These are phyloP conservation scores for Rhodofomes roseus DNA, from an alignment of 1,284 basidiomycete genomes.

Conservation along the genomic window DNA sequence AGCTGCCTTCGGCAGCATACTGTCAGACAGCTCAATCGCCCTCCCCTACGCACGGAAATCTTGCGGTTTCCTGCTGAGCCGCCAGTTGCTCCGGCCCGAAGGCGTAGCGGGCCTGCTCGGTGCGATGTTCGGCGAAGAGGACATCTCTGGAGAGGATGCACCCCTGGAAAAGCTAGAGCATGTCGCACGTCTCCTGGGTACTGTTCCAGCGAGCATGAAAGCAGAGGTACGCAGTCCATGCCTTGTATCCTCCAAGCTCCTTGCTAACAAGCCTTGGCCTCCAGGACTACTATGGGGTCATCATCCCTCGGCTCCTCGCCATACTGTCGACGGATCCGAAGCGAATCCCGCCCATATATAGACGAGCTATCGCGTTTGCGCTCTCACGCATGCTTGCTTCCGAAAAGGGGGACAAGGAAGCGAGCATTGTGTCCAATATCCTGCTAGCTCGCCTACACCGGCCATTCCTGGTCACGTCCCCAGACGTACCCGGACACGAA, in stretches of 20 bases:
- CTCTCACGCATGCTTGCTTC: slow-evolving; percentile 59
- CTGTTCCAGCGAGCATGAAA: slow-evolving; percentile 51
- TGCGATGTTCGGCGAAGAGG: slow-evolving; percentile 64
- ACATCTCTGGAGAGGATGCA: slow-evolving; percentile 43
- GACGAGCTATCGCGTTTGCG: slow-evolving; percentile 63
- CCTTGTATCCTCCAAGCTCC: background rate
- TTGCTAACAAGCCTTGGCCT: background rate
- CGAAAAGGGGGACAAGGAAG: slow-evolving; percentile 28
- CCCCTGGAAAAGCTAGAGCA: slow-evolving; percentile 67
- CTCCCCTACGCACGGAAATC: slow-evolving; percentile 49
- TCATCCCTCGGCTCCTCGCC: slow-evolving; percentile 52
- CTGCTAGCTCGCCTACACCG: slow-evolving; percentile 42
- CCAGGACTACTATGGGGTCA: slow-evolving; percentile 59
- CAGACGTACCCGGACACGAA: background rate
- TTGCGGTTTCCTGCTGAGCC: slow-evolving; percentile 57
- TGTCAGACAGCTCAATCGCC: slow-evolving; percentile 43
- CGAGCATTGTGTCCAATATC: slow-evolving; percentile 32
- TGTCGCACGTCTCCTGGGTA: slow-evolving; percentile 51
- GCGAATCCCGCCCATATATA: slow-evolving; percentile 39
- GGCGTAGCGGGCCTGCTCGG: slow-evolving; percentile 65
- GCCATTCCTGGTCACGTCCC: slow-evolving; percentile 31
- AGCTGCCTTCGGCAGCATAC: slow-evolving; percentile 52
- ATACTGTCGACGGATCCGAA: slow-evolving; percentile 38
- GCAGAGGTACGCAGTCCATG: slow-evolving; percentile 41
- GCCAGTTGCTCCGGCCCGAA: slow-evolving; percentile 62